A percentile compares a stretch with the other conserved stretches of the same genome.
phyloP scores from a whole-genome alignment of 306 rosid species.

The Malus domestica region DNA sequence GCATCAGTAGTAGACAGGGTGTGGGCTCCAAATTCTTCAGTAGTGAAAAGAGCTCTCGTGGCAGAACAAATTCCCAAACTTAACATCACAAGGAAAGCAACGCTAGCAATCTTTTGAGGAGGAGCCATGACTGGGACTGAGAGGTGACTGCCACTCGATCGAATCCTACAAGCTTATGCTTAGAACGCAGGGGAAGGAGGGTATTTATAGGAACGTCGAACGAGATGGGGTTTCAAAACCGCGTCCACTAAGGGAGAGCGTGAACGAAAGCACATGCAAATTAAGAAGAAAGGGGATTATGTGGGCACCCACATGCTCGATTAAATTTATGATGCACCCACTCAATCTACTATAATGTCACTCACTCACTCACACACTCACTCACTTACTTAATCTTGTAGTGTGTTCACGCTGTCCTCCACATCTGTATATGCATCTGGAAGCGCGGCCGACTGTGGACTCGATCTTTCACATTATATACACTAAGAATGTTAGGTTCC shows the following conservation, averaged over 20 bases:
- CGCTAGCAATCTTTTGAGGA: slow-evolving; percentile 12
- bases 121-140: slow-evolving; percentile 21
- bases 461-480: not conserved
- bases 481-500: not conserved
- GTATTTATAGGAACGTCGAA: slow-evolving; percentile 21
- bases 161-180: slow-evolving; percentile 13
- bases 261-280: slow-evolving; percentile 21
- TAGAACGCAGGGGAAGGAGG: slow-evolving; percentile 6
- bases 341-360: not conserved
- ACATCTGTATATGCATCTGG: slow-evolving; percentile 6
- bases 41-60: slow-evolving; percentile 36
- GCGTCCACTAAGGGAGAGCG: not conserved
- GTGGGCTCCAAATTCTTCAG: not conserved
- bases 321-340: not conserved
- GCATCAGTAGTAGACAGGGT: slow-evolving; percentile 2
- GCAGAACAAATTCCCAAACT: slow-evolving; percentile 40
- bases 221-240: slow-evolving; percentile 12
- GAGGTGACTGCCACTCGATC: not conserved
- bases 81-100: slow-evolving; percentile 25
- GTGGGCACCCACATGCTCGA: not conserved
- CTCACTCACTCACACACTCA: not conserved
- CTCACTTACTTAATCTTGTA: not conserved
- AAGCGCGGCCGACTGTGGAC: not conserved
- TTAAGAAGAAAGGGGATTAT: not conserved
- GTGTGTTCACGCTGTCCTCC: slow-evolving; percentile 71